Evolutionary conservation across 1,139 yeast species (phyloP).

Genomic region (Sugiyamaella sp.): DNA sequence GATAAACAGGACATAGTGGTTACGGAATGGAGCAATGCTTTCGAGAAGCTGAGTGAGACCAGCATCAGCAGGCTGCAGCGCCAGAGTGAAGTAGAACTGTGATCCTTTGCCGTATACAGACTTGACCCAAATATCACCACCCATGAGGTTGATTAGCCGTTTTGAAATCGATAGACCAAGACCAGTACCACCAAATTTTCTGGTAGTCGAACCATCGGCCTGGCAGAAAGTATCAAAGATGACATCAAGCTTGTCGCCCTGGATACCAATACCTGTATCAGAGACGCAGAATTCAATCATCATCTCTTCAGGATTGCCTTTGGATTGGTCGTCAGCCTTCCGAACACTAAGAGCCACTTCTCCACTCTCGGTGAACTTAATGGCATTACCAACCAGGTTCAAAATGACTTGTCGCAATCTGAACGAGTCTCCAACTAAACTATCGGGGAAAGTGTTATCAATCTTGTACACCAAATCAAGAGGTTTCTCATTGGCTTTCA

Average conservation of each 20-base stretch:
- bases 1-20: conserved; percentile 69
- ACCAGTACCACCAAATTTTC: conserved; percentile 92
- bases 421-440: conserved; percentile 83
- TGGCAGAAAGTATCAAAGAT: conserved; percentile 89
- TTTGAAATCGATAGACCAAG: conserved; percentile 85
- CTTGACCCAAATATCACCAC: conserved; percentile 86
- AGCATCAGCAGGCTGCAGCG: conserved; percentile 73
- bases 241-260: conserved; percentile 76
- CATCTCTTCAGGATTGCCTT: conserved; percentile 56
- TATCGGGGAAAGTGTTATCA: conserved; percentile 84
- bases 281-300: conserved; percentile 81
- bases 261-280: conserved; percentile 89
- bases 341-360: conserved; percentile 57
- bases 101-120: conserved; percentile 83
- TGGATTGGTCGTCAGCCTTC: conserved; percentile 44
- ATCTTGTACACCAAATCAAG: conserved; percentile 78
- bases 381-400: conserved; percentile 85
- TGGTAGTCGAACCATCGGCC: conserved; percentile 89
- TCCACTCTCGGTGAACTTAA: conserved; percentile 80
- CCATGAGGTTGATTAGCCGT: conserved; percentile 85
- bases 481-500: conserved; percentile 83
- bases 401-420: conserved; percentile 81
- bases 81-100: conserved; percentile 75
- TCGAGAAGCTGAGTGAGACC: conserved; percentile 68
- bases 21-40: conserved; percentile 69